These are phyloP conservation scores for Chlamydomonas incerta DNA, from an alignment of 139 green algal species.

Conservation along the genomic window DNA sequence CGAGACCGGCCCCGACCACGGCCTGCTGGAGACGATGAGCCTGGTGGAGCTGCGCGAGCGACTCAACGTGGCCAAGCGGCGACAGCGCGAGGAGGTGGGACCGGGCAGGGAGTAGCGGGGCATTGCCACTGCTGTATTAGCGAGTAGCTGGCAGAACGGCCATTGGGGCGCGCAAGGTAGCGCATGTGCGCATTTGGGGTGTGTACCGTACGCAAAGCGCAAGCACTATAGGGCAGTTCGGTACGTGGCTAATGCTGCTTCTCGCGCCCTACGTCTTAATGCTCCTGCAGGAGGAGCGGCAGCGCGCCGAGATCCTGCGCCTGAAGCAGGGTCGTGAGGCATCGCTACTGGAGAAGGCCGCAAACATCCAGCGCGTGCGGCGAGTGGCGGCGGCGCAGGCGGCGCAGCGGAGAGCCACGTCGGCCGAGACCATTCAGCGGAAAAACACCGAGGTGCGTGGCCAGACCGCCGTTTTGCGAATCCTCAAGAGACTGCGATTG, in stretches of 20 bases:
- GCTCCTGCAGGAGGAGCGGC: conserved; percentile 65
- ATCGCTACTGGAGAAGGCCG: conserved; percentile 62
- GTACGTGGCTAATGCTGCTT: too few species aligned
- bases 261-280: too few species aligned
- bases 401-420: background rate
- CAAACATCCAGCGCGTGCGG: conserved; percentile 69
- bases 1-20: conserved; percentile 51
- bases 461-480: too few species aligned
- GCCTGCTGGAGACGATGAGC: conserved; percentile 69
- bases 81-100: conserved; percentile 57
- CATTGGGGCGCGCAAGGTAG: too few species aligned
- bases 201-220: too few species aligned
- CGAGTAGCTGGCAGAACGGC: too few species aligned
- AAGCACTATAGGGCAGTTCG: too few species aligned
- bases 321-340: conserved; percentile 62
- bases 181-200: too few species aligned
- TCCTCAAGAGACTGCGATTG: too few species aligned
- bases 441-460: conserved; percentile 1
- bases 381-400: conserved; percentile 56
- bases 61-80: conserved; percentile 56
- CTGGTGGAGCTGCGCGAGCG: conserved; percentile 76
- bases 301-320: conserved; percentile 59
- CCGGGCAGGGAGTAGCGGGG: too few species aligned
- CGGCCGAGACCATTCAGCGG: background rate
- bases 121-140: too few species aligned